These are phyloP conservation scores for Aureobasidium sp. DNA, from an alignment of 2,329 filamentous ascomycete species.

Conservation along the genomic window DNA sequence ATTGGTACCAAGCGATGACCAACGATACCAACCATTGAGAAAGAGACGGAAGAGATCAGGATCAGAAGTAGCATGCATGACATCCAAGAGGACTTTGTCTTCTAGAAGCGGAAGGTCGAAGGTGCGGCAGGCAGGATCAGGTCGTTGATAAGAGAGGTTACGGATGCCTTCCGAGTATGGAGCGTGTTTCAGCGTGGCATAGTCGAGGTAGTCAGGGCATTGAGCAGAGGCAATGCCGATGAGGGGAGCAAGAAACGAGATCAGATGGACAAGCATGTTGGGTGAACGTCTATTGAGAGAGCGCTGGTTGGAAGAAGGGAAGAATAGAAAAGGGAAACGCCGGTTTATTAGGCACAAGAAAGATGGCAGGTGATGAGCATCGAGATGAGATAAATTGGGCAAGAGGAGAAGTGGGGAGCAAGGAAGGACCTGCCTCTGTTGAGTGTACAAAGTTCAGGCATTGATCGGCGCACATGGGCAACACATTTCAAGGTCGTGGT, in stretches of 20 bases:
- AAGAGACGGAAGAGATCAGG: slow-evolving; percentile 62
- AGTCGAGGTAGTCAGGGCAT: slow-evolving; percentile 38
- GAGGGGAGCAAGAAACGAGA: not conserved
- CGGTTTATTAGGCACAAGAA: not conserved
- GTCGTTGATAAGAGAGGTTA: slow-evolving; percentile 38
- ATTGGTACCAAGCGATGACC: not conserved
- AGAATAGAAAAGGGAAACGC: too few species aligned
- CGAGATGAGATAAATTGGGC: not conserved
- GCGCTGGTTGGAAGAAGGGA: not conserved
- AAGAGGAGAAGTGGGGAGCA: not conserved
- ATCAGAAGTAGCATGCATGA: slow-evolving; percentile 29
- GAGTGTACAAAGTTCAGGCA: not conserved
- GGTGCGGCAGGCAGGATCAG: slow-evolving; percentile 35
- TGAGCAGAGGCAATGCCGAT: slow-evolving; percentile 18
- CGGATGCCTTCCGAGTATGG: slow-evolving; percentile 36
- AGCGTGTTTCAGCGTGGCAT: slow-evolving; percentile 31
- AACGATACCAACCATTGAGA: slow-evolving; percentile 43
- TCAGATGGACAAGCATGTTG: slow-evolving; percentile 4
- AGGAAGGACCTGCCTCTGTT: not conserved
- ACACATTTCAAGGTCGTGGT: not conserved
- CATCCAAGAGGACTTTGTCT: slow-evolving; percentile 24
- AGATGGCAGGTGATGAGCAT: not conserved
- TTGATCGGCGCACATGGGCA: slow-evolving; percentile 1
- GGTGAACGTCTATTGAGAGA: not conserved
- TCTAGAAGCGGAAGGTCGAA: slow-evolving; percentile 38